Evolutionary conservation across 192 early-diverging fungal genomes (phyloP).

Genomic region (Umbelopsis vinacea): DNA sequence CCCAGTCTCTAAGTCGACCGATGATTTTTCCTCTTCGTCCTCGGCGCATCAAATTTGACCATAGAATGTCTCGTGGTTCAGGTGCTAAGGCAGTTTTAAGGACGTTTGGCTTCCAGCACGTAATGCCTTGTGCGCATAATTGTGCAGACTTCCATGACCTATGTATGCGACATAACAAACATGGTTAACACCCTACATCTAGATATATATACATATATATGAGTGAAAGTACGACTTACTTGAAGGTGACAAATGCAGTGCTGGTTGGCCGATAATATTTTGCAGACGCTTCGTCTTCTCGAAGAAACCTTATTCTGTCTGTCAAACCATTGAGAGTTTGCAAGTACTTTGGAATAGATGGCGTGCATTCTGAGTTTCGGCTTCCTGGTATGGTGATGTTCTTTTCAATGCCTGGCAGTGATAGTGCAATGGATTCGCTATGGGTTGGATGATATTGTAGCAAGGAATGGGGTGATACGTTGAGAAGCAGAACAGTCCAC

Average conservation of each 20-base stretch:
- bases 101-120: constrained; percentile 54
- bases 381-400: not conserved
- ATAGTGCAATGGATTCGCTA: not conserved
- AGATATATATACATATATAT: too few species aligned
- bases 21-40: constrained; percentile 48
- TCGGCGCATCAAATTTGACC: constrained; percentile 57
- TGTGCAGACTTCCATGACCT: constrained; percentile 55
- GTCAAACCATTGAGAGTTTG: constrained; percentile 5
- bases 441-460: constrained; percentile 17
- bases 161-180: not conserved
- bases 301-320: constrained; percentile 41
- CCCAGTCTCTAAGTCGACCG: constrained; percentile 53
- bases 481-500: constrained; percentile 10
- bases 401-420: not conserved
- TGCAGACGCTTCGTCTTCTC: constrained; percentile 40
- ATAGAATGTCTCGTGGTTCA: constrained; percentile 67
- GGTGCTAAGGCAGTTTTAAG: constrained; percentile 58
- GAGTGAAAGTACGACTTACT: too few species aligned
- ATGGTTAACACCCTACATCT: not conserved
- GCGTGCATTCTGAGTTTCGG: not conserved
- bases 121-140: constrained; percentile 57
- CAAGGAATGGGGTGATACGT: not conserved
- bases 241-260: constrained; percentile 66
- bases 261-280: constrained; percentile 53
- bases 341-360: constrained; percentile 22